Evolutionary conservation across 2,329 filamentous ascomycete species (phyloP).

Genomic region (Huntiella bhutanensis): DNA sequence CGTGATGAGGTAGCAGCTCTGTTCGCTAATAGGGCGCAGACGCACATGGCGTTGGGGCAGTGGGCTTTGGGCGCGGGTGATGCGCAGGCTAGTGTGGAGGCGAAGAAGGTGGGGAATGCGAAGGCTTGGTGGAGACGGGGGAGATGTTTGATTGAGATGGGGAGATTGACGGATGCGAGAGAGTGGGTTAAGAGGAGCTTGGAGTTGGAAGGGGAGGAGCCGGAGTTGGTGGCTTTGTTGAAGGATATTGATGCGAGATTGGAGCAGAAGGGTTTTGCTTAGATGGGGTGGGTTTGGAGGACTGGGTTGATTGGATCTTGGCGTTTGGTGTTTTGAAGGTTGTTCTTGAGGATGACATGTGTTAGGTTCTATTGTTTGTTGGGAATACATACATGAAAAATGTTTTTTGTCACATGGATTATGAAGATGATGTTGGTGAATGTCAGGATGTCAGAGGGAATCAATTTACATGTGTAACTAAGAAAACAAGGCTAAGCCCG

Average conservation of each 20-base stretch:
- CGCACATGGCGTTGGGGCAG: constrained; percentile 60
- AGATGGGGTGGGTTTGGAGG: not conserved
- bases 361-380: constrained; percentile 1
- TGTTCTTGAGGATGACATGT: not conserved
- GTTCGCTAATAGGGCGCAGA: constrained; percentile 77
- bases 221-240: constrained; percentile 42
- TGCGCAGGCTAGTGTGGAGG: constrained; percentile 73
- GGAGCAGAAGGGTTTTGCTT: constrained; percentile 17
- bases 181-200: constrained; percentile 60
- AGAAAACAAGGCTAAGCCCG: not conserved
- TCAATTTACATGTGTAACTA: not conserved
- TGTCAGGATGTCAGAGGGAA: not conserved
- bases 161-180: constrained; percentile 59
- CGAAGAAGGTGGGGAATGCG: constrained; percentile 67
- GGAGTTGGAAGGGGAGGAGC: constrained; percentile 62
- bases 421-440: not conserved
- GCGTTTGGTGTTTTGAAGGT: not conserved
- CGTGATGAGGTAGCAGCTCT: constrained; percentile 67
- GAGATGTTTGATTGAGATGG: constrained; percentile 80
- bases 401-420: not conserved
- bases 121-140: constrained; percentile 91
- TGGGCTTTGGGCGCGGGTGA: constrained; percentile 83
- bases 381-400: not conserved
- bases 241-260: constrained; percentile 39
- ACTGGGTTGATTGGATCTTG: not conserved